Base-by-base conservation (phyloP, 345 rosid species). In the Hibiscus trionum region DNA sequence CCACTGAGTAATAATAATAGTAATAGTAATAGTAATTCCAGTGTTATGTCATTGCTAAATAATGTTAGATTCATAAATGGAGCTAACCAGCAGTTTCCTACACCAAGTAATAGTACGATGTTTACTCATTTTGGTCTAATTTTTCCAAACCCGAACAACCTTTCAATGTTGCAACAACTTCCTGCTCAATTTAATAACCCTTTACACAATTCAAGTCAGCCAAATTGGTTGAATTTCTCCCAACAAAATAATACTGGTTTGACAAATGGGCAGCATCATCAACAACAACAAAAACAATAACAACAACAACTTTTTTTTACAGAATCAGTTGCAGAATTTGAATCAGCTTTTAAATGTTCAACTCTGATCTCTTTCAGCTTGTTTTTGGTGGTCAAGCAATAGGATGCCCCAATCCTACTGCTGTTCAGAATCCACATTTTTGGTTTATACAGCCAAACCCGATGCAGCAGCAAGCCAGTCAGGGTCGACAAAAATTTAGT, bases 111-210 rank as follows among this genome's bases (percentile, higher is more conserved):
- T 66, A 52, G 15, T 44, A 17, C 16, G 35, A 67, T 58, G 2
- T 29, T 72, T 24, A 58, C 74, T 59, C 74, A 60, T 27, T 27
- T 46, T 27, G 74, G 67, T 27, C 55, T 58, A 15, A 5, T 60
- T 7, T 37, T 56, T 4, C 73, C 73, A 7, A 56, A 53, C 44
- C 9, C 55, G 49, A 69, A 70, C 17, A 70, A 37, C 39, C 53
- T 70, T 56, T 7, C 73, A 7, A 46, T 58, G 33, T 71, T 46
- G 42, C 66, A 9, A 27, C 73, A 57, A 33, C 11, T 72, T 59
- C 66, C 52, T 44, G 74, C 57, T 14, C 74, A 72, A 10, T 72
- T 72, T 27, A 26, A n/a, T 72, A 60, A 60, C 53, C 57, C 66
- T 59, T 42, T 72, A 26, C 74, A 46, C n/a, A 44, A 60, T 19